A percentile compares a stretch with the other conserved stretches of the same genome.
phyloP scores from a whole-genome alignment of 2,329 filamentous ascomycete species.

The Fusarium sp. region DNA sequence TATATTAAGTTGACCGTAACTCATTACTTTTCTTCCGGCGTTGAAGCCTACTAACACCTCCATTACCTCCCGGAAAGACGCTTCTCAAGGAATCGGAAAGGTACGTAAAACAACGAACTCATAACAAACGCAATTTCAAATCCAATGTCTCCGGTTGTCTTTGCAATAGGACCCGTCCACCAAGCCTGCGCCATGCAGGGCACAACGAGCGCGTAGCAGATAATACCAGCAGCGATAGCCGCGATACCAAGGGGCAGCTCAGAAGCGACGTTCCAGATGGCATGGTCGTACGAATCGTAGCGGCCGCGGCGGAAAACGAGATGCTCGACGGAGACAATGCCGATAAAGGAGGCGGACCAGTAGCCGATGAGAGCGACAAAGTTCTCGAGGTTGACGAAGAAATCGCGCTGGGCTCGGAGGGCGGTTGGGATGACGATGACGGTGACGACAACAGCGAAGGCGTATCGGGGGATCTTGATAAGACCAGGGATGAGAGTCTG shows the following conservation, averaged over 20 bases:
- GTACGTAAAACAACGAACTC: constrained; percentile 63
- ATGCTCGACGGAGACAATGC: constrained; percentile 65
- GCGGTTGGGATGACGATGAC: constrained; percentile 72
- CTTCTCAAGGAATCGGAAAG: constrained; percentile 63
- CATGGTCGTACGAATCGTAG: constrained; percentile 62
- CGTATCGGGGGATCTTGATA: constrained; percentile 68
- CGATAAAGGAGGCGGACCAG: constrained; percentile 70
- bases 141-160: constrained; percentile 74
- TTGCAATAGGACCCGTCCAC: constrained; percentile 73
- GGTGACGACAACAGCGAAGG: constrained; percentile 71
- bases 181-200: constrained; percentile 74
- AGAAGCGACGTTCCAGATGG: constrained; percentile 63
- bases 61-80: constrained; percentile 49
- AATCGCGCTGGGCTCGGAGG: constrained; percentile 68
- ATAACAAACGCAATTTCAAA: constrained; percentile 74
- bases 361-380: constrained; percentile 71
- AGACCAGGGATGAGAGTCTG: constrained; percentile 73
- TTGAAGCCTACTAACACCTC: constrained; percentile 7
- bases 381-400: constrained; percentile 71
- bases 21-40: constrained; percentile 21
- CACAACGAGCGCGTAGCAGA: constrained; percentile 67
- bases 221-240: constrained; percentile 61
- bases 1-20: constrained; percentile 5
- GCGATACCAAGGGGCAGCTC: constrained; percentile 63
- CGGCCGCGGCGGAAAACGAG: constrained; percentile 63